These are phyloP conservation scores for Vanrija sp. DNA, from an alignment of 1,284 basidiomycete species.

Conservation along the genomic window DNA sequence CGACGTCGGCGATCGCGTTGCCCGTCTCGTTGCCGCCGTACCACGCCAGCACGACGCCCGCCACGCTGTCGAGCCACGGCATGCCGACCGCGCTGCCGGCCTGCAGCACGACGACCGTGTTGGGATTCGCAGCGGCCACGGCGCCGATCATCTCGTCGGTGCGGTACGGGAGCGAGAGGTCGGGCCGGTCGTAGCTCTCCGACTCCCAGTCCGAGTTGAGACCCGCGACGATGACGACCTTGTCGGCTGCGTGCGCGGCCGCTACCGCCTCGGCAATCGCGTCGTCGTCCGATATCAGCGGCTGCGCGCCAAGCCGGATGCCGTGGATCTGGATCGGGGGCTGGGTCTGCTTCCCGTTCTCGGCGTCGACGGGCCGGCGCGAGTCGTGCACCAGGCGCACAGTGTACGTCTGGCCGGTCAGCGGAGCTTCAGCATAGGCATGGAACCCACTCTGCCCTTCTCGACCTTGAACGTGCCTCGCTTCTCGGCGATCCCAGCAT, in stretches of 20 bases:
- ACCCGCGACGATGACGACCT: conserved; percentile 60
- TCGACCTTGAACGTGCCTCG: conserved; percentile 19
- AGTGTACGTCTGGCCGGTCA: conserved; percentile 16
- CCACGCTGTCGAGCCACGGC: conserved; percentile 63
- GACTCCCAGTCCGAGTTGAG: conserved; percentile 53
- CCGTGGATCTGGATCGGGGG: conserved; percentile 4
- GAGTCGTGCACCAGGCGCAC: conserved; percentile 27
- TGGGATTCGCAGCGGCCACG: conserved; percentile 60
- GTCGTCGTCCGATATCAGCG: conserved; percentile 57
- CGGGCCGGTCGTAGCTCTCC: conserved; percentile 35
- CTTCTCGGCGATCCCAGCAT: conserved; percentile 23
- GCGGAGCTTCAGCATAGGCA: not conserved
- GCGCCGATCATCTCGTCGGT: conserved; percentile 61
- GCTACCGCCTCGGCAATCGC: conserved; percentile 56
- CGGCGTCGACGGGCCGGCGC: conserved; percentile 6
- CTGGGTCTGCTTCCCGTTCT: not conserved
- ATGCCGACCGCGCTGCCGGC: conserved; percentile 63
- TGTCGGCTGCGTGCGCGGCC: conserved; percentile 57
- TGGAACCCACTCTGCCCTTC: conserved; percentile 24
- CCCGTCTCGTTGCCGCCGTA: conserved; percentile 74
- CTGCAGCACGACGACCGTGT: conserved; percentile 69
- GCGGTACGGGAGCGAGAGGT: conserved; percentile 49
- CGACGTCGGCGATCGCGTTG: conserved; percentile 68
- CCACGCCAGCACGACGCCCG: conserved; percentile 67
- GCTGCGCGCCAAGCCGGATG: conserved; percentile 58